A percentile compares a stretch with the other conserved stretches of the same genome.
Evolutionary conservation across 352 stramenopile species (phyloP).

Genomic region (Stramenopiles sp.): DNA sequence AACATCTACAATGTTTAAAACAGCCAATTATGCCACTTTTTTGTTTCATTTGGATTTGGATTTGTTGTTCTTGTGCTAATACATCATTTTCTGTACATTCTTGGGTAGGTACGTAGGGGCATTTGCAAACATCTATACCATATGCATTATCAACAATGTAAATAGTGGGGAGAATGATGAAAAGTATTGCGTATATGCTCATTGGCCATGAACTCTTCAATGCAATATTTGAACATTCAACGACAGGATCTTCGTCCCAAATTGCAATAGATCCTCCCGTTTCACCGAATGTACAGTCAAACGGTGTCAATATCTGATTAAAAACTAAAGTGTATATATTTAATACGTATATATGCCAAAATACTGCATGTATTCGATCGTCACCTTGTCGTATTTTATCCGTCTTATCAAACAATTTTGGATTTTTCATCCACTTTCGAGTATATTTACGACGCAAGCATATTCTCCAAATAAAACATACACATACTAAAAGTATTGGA

Average conservation of each 20-base stretch:
- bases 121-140: background rate
- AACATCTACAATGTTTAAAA: background rate
- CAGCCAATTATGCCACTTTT: too few relatives aligned
- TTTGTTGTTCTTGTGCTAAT: background rate
- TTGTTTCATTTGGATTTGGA: too few relatives aligned
- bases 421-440: too few relatives aligned
- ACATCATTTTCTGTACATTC: background rate
- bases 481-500: background rate
- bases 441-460: background rate
- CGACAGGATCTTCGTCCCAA: background rate
- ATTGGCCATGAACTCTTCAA: background rate
- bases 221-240: background rate
- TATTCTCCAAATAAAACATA: background rate
- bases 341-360: background rate
- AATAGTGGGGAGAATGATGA: background rate
- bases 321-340: background rate
- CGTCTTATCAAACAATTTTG: too few relatives aligned
- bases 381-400: background rate
- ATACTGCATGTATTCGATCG: background rate
- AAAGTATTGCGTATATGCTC: background rate
- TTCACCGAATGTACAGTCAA: background rate
- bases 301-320: background rate
- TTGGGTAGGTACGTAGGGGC: background rate
- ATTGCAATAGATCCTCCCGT: too few relatives aligned
- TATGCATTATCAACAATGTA: constrained; percentile 4